These are phyloP conservation scores for Aspergillus campestris DNA, from an alignment of 495 filamentous ascomycete species.

Conservation along the genomic window DNA sequence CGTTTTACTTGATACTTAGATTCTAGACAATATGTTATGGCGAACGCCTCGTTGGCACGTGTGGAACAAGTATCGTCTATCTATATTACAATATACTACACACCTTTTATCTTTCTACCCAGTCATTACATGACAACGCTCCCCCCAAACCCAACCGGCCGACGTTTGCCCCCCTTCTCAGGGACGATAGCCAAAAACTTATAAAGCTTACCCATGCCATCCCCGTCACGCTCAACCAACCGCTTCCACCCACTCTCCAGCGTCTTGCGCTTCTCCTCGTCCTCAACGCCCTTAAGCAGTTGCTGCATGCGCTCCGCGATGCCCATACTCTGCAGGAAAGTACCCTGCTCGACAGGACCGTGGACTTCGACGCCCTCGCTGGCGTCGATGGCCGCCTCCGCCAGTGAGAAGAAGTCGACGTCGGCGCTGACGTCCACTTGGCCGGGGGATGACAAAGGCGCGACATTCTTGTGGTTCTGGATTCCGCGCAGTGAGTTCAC, in stretches of 20 bases:
- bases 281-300: conserved; percentile 44
- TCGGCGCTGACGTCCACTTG: conserved; percentile 81
- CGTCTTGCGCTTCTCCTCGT: conserved; percentile 45
- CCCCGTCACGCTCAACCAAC: conserved; percentile 65
- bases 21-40: neutral
- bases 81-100: neutral
- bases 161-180: conserved; percentile 58
- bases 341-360: conserved; percentile 81
- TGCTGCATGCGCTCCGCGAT: conserved; percentile 67
- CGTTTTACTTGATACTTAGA: neutral
- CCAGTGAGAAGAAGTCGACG: conserved; percentile 81
- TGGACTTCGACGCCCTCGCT: conserved; percentile 81
- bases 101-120: neutral
- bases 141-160: conserved; percentile 90
- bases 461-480: conserved; percentile 58
- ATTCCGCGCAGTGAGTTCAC: conserved; percentile 85
- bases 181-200: conserved; percentile 89
- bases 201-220: conserved; percentile 89
- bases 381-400: conserved; percentile 66
- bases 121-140: conserved; percentile 37
- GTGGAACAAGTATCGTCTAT: too few species aligned
- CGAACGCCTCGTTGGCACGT: too few species aligned
- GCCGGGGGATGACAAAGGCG: conserved; percentile 69
- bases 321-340: conserved; percentile 71
- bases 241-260: conserved; percentile 70